phyloP scores from a whole-genome alignment of 768 basidiomycete genomes.

The Tricholoma saponaceum region DNA sequence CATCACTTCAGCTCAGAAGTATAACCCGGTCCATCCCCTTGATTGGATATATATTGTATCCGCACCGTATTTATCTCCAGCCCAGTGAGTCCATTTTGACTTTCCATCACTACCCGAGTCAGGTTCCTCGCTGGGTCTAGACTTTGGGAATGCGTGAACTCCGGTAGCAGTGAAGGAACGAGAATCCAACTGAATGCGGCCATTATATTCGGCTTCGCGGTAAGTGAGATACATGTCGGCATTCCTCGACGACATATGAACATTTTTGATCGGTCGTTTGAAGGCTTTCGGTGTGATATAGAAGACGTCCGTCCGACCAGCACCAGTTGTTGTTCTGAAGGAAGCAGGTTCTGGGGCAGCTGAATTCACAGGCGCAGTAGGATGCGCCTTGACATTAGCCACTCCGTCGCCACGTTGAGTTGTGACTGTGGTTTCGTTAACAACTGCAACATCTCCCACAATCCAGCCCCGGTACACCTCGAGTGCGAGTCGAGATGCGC shows the following conservation, averaged over 20 bases:
- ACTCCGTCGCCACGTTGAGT: slow-evolving; percentile 51
- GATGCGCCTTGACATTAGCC: slow-evolving; percentile 44
- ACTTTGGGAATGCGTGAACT: slow-evolving; percentile 10
- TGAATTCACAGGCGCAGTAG: slow-evolving; percentile 29
- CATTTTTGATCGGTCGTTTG: slow-evolving; percentile 44
- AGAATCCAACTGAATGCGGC: slow-evolving; percentile 40
- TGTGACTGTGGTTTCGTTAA: slow-evolving; percentile 33
- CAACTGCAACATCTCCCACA: slow-evolving; percentile 52
- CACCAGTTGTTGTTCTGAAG: slow-evolving; percentile 47
- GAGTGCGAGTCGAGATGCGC: slow-evolving; percentile 34
- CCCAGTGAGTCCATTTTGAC: slow-evolving; percentile 38
- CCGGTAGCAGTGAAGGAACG: slow-evolving; percentile 36
- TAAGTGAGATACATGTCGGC: slow-evolving; percentile 58
- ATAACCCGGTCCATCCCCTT: slow-evolving; percentile 45
- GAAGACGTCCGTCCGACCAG: slow-evolving; percentile 49
- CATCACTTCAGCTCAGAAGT: slow-evolving; percentile 35
- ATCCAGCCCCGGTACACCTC: slow-evolving; percentile 55
- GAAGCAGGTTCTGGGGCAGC: slow-evolving; percentile 28
- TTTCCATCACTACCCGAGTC: slow-evolving; percentile 10
- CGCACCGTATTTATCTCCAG: slow-evolving; percentile 33
- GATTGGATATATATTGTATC: slow-evolving; percentile 38
- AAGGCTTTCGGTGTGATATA: slow-evolving; percentile 34
- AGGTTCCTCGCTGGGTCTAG: slow-evolving; percentile 1
- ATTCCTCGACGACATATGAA: slow-evolving; percentile 42
- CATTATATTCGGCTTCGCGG: slow-evolving; percentile 45